phyloP scores from a whole-genome alignment of 2,329 filamentous ascomycete genomes.

The Thelonectria blattea region DNA sequence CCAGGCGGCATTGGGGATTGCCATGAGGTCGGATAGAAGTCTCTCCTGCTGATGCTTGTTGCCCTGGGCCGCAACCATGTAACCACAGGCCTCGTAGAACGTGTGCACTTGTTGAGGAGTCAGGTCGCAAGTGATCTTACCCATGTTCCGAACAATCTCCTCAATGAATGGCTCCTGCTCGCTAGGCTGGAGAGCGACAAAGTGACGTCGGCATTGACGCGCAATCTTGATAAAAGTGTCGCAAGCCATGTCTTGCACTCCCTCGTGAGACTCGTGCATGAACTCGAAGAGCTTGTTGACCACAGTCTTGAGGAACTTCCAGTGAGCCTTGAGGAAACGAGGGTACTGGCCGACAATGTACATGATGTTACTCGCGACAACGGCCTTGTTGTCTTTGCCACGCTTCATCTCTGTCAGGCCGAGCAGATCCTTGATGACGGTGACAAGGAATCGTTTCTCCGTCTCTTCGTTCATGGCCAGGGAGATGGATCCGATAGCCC shows the following conservation, averaged over 20 bases:
- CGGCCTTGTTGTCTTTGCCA: conserved; percentile 98
- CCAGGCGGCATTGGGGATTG: conserved; percentile 91
- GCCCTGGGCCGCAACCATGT: conserved; percentile 98
- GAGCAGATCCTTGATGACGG: conserved; percentile 96
- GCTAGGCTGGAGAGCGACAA: conserved; percentile 92
- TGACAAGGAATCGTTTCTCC: conserved; percentile 97
- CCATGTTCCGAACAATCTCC: conserved; percentile 94
- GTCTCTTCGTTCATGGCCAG: conserved; percentile 99
- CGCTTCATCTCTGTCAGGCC: conserved; percentile 99
- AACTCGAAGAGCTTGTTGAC: conserved; percentile 99
- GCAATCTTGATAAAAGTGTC: conserved; percentile 99
- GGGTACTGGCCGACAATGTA: conserved; percentile 99
- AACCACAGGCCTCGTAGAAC: conserved; percentile 98
- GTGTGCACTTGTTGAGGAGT: conserved; percentile 98
- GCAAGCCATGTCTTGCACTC: conserved; percentile 99
- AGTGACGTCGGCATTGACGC: conserved; percentile 96
- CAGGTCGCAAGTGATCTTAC: conserved; percentile 93
- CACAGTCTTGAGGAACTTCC: conserved; percentile 99
- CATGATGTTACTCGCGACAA: conserved; percentile 99
- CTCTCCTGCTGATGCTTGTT: conserved; percentile 94
- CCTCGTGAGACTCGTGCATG: conserved; percentile 99
- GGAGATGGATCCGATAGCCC: conserved; percentile 98
- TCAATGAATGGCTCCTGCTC: conserved; percentile 97
- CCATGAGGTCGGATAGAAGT: conserved; percentile 90
- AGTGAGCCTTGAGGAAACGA: conserved; percentile 97